Percentiles rank a stretch among this genome's conserved stretches.
These are phyloP conservation scores for Sarcomyxa edulis DNA, from an alignment of 768 basidiomycete species.

Conservation along the genomic window DNA sequence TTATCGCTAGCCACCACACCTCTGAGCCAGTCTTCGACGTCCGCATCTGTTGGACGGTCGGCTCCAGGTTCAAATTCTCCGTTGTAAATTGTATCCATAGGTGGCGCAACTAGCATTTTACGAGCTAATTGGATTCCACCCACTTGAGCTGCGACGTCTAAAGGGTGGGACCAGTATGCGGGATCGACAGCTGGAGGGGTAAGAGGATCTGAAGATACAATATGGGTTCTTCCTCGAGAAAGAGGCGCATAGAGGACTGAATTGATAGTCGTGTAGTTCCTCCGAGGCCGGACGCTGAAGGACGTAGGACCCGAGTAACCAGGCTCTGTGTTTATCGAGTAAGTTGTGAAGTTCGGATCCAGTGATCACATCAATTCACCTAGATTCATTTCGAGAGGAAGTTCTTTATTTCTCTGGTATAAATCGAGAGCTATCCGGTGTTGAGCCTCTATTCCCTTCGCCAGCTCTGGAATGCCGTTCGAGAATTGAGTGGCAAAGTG, in stretches of 20 bases:
- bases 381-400: constrained; percentile 24
- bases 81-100: constrained; percentile 22
- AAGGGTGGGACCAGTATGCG: constrained; percentile 31
- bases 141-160: constrained; percentile 25
- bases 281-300: constrained; percentile 17
- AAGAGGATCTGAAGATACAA: constrained; percentile 35
- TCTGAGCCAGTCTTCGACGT: constrained; percentile 20
- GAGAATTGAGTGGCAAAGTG: constrained; percentile 21
- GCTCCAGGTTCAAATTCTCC: constrained; percentile 27
- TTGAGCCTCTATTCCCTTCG: constrained; percentile 24
- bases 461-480: constrained; percentile 24
- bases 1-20: constrained; percentile 22
- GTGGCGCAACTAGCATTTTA: constrained; percentile 20
- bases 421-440: constrained; percentile 17
- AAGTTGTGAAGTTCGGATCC: neutral
- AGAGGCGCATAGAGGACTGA: constrained; percentile 29
- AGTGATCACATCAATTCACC: constrained; percentile 15
- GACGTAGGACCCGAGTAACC: constrained; percentile 25
- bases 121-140: constrained; percentile 25
- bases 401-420: constrained; percentile 17
- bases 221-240: constrained; percentile 41
- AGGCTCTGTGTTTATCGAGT: constrained; percentile 16
- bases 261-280: constrained; percentile 25
- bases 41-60: constrained; percentile 12
- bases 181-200: constrained; percentile 45